These are phyloP conservation scores for Fusarium pseudonygamai DNA, from an alignment of 2,329 filamentous ascomycete species.

Conservation along the genomic window DNA sequence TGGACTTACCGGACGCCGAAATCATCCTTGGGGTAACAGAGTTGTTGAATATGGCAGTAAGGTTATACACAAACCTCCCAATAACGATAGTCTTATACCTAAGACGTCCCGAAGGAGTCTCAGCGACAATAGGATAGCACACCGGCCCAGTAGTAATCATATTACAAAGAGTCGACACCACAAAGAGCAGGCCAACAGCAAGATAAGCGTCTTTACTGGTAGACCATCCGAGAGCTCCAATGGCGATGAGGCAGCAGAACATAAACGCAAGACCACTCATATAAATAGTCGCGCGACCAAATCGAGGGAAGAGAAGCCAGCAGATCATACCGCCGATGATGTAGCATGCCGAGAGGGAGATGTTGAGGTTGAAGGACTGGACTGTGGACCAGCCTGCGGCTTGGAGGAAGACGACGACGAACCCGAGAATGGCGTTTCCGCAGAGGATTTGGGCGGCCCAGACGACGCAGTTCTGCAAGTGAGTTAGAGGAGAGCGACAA, in stretches of 20 bases:
- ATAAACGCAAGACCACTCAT: slow-evolving; percentile 51
- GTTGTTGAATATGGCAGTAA: slow-evolving; percentile 53
- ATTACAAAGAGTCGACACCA: slow-evolving; percentile 45
- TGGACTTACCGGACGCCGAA: slow-evolving; percentile 8
- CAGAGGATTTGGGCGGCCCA: slow-evolving; percentile 52
- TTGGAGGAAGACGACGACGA: slow-evolving; percentile 51
- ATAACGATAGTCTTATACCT: slow-evolving; percentile 58
- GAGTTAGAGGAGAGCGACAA: background rate
- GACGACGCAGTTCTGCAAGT: slow-evolving; percentile 46
- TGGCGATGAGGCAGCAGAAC: slow-evolving; percentile 48
- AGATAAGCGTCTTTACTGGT: slow-evolving; percentile 5
- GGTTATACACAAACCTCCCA: slow-evolving; percentile 54
- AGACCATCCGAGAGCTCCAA: slow-evolving; percentile 21
- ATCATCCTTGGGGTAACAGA: slow-evolving; percentile 49
- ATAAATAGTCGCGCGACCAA: slow-evolving; percentile 54
- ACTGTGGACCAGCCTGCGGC: slow-evolving; percentile 50
- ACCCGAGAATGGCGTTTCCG: slow-evolving; percentile 48
- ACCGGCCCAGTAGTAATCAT: slow-evolving; percentile 50
- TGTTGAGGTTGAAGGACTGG: slow-evolving; percentile 52
- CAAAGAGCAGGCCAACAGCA: slow-evolving; percentile 39
- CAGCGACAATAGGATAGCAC: slow-evolving; percentile 52
- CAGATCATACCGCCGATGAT: slow-evolving; percentile 52
- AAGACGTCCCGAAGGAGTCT: slow-evolving; percentile 55
- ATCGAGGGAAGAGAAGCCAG: slow-evolving; percentile 52
- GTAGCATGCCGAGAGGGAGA: slow-evolving; percentile 52